Base-by-base conservation (phyloP, 441 rosid species). In the Macaranga tanarius region DNA sequence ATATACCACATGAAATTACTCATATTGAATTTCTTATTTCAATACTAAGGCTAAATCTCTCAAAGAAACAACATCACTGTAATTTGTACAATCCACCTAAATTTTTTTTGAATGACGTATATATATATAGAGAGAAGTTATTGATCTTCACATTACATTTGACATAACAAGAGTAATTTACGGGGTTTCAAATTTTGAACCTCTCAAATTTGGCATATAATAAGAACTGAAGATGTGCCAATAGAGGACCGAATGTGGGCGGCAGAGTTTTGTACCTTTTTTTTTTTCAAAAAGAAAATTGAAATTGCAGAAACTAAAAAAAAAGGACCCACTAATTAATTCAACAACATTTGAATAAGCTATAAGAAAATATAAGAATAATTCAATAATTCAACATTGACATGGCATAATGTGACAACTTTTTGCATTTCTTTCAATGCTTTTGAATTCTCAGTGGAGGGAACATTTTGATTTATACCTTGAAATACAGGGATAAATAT, bases 381-480 rank as follows among this genome's bases (percentile, higher is more conserved):
- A 34, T 16, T 28, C 64, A 34, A 59, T n/a, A n/a, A 4, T 28
- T 60, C 25, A 23, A 22, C 28, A 58, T 15, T n/a, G 6, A 58
- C 25, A 26, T 6, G 28, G 2, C 10, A 61, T 20, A 44, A 61
- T 57, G 10, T 23, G 23, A 8, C 67, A 64, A 22, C n/a, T n/a
- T 28, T 20, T 38, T 42, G 9, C 4, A 38, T 61, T 17, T 17
- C 17, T 15, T 61, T 31, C 1, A 0, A 34, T 62, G 19, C 10
- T 45, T 65, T 65, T 65, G 69, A 65, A 65, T 45, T 65, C 15
- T 13, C 7, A 22, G 15, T 3, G 54, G 69, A 65, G 55, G 69
- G 69, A 65, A 65, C 38, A 45, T 22, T 45, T 44, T 13, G 17
- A 5, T 10, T 42, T 42, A 1, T 42, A 42, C 47, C 13, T 42